phyloP scores from a whole-genome alignment of 2,329 filamentous ascomycete genomes.

The Hypomyces perniciosus region DNA sequence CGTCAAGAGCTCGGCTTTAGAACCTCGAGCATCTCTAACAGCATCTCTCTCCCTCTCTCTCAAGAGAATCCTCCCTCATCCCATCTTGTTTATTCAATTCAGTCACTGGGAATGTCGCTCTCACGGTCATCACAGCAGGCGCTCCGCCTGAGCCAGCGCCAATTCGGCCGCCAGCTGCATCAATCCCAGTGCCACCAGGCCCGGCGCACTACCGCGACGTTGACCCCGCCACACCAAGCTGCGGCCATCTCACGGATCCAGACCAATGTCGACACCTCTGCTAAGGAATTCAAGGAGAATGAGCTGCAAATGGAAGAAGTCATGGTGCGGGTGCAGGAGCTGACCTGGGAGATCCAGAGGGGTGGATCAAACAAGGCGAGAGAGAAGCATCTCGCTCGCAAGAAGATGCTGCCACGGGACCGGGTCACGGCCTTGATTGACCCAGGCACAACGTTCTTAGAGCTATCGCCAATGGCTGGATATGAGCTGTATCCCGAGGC shows the following conservation, averaged over 20 bases:
- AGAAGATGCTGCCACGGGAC: slow-evolving; percentile 93
- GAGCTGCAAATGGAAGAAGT: slow-evolving; percentile 68
- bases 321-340: slow-evolving; percentile 58
- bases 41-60: not conserved
- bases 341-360: slow-evolving; percentile 65
- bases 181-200: slow-evolving; percentile 21
- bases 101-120: slow-evolving; percentile 39
- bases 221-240: slow-evolving; percentile 76
- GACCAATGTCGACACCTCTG: slow-evolving; percentile 68
- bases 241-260: slow-evolving; percentile 75
- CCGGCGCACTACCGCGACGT: slow-evolving; percentile 56
- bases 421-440: slow-evolving; percentile 83
- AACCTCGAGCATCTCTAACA: not conserved
- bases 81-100: not conserved
- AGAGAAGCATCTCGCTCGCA: slow-evolving; percentile 78
- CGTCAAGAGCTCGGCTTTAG: slow-evolving; percentile 11
- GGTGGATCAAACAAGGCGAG: slow-evolving; percentile 78
- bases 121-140: slow-evolving; percentile 41
- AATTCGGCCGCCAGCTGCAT: slow-evolving; percentile 27
- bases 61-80: not conserved
- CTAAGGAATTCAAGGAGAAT: slow-evolving; percentile 77
- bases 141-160: slow-evolving; percentile 30
- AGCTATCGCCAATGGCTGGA: slow-evolving; percentile 87
- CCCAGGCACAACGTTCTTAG: slow-evolving; percentile 82
- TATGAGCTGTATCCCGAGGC: slow-evolving; percentile 80